Evolutionary conservation across 176 grass and related monocot species (phyloP), one percentile per base, ranked within the genome.

Genomic region (Secale cereale): DNA sequence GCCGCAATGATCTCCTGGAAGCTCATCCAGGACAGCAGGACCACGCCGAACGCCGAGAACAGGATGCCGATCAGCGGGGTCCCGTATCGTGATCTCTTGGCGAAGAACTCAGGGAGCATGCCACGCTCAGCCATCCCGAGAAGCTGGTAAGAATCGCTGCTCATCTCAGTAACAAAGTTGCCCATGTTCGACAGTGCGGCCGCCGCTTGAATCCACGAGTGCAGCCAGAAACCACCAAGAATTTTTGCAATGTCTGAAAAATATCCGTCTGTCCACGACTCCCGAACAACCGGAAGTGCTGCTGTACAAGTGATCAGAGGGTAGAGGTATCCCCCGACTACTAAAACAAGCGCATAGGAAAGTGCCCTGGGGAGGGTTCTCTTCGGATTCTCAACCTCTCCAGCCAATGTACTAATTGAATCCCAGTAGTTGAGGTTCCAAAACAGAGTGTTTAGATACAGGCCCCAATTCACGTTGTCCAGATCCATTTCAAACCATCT

Each of bases 391-490:
- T 93, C 91, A 0, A 98, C 93, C 85, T 98, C 93, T 46, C 95
- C 95, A 75, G 93, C 89, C 76, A 98, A 81, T 59, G 95, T 95
- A 78, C 95, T 98, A 11, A 98, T 90, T 33, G 95, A 98, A 91
- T 98, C 95, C 95, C 95, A 98, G 5, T 93, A 95, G 85, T 98
- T 98, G 27, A 98, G 93, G 85, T 95, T 98, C 93, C 95, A 98
- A 48, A 98, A 95, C 32, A 98, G 65, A 12, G 93, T 98, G 23
- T 98, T 98, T 59, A 98, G 85, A 89, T 95, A 98, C 32, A 95
- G 78, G 27, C 87, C 89, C 95, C 95, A 98, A 30, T 92, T 90
- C n/a, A 98, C 91, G 77, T 14, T 88, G 12, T 75, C 82, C 33
- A 92, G 41, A 22, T 95, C 90, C 35, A 95, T 85, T 32, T 76